Base-by-base conservation (phyloP, 148 eudicot species). In the Simmondsia chinensis region DNA sequence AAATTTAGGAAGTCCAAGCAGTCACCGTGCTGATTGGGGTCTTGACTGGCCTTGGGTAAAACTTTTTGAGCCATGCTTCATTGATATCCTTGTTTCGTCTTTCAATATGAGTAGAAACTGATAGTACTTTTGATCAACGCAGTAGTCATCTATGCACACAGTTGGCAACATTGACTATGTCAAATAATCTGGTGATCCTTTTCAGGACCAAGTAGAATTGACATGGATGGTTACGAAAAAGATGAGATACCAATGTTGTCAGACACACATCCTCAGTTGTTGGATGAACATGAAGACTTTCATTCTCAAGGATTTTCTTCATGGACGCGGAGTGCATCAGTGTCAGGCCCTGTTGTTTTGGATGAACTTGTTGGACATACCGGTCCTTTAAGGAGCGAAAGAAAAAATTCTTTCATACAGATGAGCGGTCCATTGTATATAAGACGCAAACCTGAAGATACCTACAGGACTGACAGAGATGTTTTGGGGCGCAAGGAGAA, bases 391-490 rank as follows among this genome's bases (percentile, higher is more conserved):
- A 61, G 70, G 43, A 74, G 39, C 48, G 69, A 56, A 52, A 70
- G 47, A 61, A 54, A 33, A 52, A 25, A 58, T 43, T 50, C 75
- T 6, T 42, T 56, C 9, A 39, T 63, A 24, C 79, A 75, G 42
- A 72, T 72, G 85, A 78, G 86, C 56, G 86, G 82, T 46, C 74
- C 79, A 25, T 52, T 82, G 58, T 66, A 60, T 59, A 41, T 56
- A 11, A 33, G 42, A 36, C 65, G 52, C 34, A 72, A 70, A 35
- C 56, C 66, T 13, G 82, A 66, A 28, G 45, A 50, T 22, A 18
- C 25, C 31, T 45, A 61, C 59, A 48, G 50, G 31, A 44, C 60
- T 23, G 33, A 52, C 13, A 47, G 57, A 20, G 72, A 46, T 46
- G 51, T 52, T 8, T 34, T 34, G 20, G 49, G 18, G 33, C 58